Percentiles rank a stretch among this genome's conserved stretches.
phyloP scores from a whole-genome alignment of 129 eudicot species.

The Tagetes erecta region DNA sequence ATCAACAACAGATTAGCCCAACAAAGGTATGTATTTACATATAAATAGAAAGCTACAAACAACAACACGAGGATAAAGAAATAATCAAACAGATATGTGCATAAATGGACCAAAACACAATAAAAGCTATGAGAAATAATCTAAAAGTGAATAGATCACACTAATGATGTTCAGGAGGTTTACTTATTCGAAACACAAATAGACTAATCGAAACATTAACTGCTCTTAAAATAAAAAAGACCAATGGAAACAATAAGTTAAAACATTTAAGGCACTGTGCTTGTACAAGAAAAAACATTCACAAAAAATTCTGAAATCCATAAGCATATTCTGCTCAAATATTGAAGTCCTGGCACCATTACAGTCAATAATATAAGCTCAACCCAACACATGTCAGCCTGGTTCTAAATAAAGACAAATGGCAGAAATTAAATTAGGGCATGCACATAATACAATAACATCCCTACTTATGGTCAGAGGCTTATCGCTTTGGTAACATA shows the following conservation, averaged over 20 bases:
- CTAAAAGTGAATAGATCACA: neutral
- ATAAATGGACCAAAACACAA: neutral
- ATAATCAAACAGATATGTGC: neutral
- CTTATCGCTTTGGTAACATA: neutral
- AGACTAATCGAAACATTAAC: neutral
- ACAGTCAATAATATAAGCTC: conserved; percentile 27
- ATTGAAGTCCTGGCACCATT: conserved; percentile 20
- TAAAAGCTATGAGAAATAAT: neutral
- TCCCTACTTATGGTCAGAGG: neutral
- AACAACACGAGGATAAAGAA: neutral
- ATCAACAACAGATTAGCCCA: neutral
- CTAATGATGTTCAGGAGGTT: neutral
- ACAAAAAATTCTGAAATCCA: neutral
- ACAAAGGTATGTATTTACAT: neutral
- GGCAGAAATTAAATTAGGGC: conserved; percentile 14
- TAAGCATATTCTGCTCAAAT: conserved; percentile 19
- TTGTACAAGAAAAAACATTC: neutral
- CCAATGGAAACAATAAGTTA: too few relatives aligned
- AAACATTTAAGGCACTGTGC: conserved; percentile 6
- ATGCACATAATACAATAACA: neutral
- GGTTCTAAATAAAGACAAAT: conserved; percentile 24
- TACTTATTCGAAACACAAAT: neutral
- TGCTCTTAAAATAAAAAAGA: too few relatives aligned
- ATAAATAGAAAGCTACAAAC: neutral
- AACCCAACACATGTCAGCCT: conserved; percentile 12